These are phyloP conservation scores for Diospyros lotus DNA, from an alignment of 148 eudicot genomes.

Conservation along the genomic window DNA sequence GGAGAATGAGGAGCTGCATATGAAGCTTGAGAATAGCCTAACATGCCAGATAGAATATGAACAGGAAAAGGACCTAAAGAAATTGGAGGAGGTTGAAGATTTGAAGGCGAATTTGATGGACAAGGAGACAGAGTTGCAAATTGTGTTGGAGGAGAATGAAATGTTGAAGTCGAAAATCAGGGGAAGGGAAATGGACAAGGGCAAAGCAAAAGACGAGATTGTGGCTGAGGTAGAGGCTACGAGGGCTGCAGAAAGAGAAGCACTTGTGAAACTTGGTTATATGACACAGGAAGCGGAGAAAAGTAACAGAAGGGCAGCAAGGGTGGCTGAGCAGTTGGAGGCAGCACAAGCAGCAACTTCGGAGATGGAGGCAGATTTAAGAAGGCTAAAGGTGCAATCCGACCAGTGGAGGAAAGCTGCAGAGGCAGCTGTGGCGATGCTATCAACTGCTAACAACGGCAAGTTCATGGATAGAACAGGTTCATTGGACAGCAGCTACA, in stretches of 20 bases:
- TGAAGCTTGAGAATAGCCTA: conserved; percentile 34
- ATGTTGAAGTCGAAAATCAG: conserved; percentile 43
- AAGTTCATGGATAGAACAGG: conserved; percentile 67
- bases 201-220: conserved; percentile 18
- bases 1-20: conserved; percentile 54
- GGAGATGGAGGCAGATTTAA: conserved; percentile 80
- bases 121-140: conserved; percentile 52
- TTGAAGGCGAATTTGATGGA: conserved; percentile 50
- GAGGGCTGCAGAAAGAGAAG: conserved; percentile 51
- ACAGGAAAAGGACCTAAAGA: conserved; percentile 38
- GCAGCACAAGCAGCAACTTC: conserved; percentile 49
- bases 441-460: conserved; percentile 57
- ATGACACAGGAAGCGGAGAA: conserved; percentile 53
- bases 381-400: conserved; percentile 73
- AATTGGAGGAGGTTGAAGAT: conserved; percentile 23
- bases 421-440: conserved; percentile 87
- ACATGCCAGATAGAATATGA: conserved; percentile 34
- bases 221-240: conserved; percentile 41
- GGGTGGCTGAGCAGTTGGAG: conserved; percentile 64
- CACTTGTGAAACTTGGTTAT: conserved; percentile 44
- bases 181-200: conserved; percentile 31
- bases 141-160: conserved; percentile 48
- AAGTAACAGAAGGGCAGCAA: conserved; percentile 40
- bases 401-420: conserved; percentile 98
- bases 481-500: conserved; percentile 49